These are phyloP conservation scores for Capillidium heterosporum DNA, from an alignment of 371 early-diverging fungal species.

Conservation along the genomic window DNA sequence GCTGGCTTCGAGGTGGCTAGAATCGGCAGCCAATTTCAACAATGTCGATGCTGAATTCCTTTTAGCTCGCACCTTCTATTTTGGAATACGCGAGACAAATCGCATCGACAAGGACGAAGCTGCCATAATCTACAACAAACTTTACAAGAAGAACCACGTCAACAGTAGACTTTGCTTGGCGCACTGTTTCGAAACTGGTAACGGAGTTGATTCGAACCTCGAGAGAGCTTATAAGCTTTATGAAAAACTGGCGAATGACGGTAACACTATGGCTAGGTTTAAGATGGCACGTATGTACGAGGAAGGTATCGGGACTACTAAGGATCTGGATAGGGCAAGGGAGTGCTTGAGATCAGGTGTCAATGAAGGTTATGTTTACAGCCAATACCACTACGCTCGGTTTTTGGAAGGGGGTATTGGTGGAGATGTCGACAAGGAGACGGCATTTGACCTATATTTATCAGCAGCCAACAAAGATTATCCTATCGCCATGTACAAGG, in stretches of 20 bases:
- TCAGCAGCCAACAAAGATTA: slow-evolving; percentile 46
- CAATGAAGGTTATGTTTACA: slow-evolving; percentile 29
- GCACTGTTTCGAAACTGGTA: slow-evolving; percentile 59
- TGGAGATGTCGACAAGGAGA: slow-evolving; percentile 14
- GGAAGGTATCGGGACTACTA: slow-evolving; percentile 48
- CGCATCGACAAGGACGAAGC: not conserved
- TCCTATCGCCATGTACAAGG: slow-evolving; percentile 50
- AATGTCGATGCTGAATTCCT: slow-evolving; percentile 20
- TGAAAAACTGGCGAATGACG: slow-evolving; percentile 35
- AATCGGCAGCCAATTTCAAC: slow-evolving; percentile 15
- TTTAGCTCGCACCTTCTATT: slow-evolving; percentile 16
- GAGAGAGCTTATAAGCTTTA: slow-evolving; percentile 45
- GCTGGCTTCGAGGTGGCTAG: not conserved
- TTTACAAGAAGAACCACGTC: not conserved
- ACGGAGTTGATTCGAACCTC: slow-evolving; percentile 36
- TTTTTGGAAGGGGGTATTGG: slow-evolving; percentile 65
- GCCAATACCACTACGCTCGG: slow-evolving; percentile 58
- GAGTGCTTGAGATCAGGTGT: slow-evolving; percentile 40
- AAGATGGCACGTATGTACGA: slow-evolving; percentile 57
- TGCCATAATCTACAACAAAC: not conserved
- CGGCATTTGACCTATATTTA: slow-evolving; percentile 46
- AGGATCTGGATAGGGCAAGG: slow-evolving; percentile 34
- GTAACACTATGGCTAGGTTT: slow-evolving; percentile 39
- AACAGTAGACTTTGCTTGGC: slow-evolving; percentile 52
- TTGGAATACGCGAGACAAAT: not conserved